phyloP scores from a whole-genome alignment of 2,329 filamentous ascomycete genomes.

The Alternaria burnsii region DNA sequence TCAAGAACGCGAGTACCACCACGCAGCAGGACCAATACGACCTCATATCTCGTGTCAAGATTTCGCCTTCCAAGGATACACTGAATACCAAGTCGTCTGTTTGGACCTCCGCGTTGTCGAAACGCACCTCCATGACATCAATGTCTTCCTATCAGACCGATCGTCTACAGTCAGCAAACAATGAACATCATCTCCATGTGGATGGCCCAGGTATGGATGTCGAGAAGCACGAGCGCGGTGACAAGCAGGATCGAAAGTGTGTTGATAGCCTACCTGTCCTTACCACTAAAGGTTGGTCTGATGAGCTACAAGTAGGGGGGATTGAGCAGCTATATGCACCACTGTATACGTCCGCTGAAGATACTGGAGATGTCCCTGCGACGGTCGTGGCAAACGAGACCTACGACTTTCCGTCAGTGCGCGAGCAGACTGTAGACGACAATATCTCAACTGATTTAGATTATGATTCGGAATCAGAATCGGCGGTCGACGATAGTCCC shows the following conservation, averaged over 20 bases:
- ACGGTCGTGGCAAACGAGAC: not conserved
- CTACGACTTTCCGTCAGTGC: not conserved
- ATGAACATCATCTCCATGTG: not conserved
- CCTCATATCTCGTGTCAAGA: not conserved
- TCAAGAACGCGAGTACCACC: not conserved
- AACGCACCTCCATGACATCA: not conserved
- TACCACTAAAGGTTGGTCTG: not conserved
- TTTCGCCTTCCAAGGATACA: not conserved
- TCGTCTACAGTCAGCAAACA: not conserved
- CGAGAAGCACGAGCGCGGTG: no score
- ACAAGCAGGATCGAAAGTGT: not conserved
- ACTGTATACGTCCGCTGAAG: not conserved
- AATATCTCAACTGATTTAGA: not conserved
- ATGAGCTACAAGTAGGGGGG: not conserved
- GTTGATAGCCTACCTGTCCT: not conserved
- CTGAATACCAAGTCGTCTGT: not conserved
- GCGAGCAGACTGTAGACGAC: not conserved
- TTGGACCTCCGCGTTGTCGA: conserved; percentile 5
- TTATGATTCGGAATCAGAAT: not conserved
- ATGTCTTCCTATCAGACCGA: conserved; percentile 15
- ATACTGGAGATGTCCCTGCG: not conserved
- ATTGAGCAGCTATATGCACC: not conserved
- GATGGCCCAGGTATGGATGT: not conserved
- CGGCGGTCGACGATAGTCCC: not conserved
- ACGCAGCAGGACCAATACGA: not conserved